phyloP scores from a whole-genome alignment of 2,329 filamentous ascomycete genomes.

The Sphaerulina vaccinii region DNA sequence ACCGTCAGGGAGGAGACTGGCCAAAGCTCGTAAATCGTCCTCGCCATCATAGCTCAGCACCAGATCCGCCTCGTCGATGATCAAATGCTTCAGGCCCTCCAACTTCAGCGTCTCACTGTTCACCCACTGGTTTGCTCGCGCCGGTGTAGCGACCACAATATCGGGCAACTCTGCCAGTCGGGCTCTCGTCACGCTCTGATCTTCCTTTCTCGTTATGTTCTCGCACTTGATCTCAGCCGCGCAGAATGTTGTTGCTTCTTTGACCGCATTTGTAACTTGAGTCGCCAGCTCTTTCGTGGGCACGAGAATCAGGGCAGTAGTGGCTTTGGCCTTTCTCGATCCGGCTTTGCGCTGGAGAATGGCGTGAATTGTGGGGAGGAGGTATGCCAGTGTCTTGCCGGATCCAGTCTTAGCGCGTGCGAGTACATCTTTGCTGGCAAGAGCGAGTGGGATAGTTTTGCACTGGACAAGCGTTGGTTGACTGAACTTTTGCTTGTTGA shows the following conservation, averaged over 20 bases:
- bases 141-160: slow-evolving; percentile 85
- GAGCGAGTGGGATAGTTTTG: slow-evolving; percentile 80
- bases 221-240: slow-evolving; percentile 77
- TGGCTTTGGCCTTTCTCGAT: slow-evolving; percentile 49
- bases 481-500: slow-evolving; percentile 79
- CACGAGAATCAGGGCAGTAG: slow-evolving; percentile 81
- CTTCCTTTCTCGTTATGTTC: slow-evolving; percentile 87
- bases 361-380: slow-evolving; percentile 81
- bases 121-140: slow-evolving; percentile 76
- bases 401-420: slow-evolving; percentile 93
- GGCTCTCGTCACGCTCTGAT: slow-evolving; percentile 82
- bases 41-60: slow-evolving; percentile 93
- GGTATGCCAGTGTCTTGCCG: slow-evolving; percentile 95
- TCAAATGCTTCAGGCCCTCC: slow-evolving; percentile 69
- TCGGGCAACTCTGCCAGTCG: slow-evolving; percentile 84
- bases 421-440: slow-evolving; percentile 85
- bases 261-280: slow-evolving; percentile 78
- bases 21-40: slow-evolving; percentile 78
- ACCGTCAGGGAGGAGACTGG: slow-evolving; percentile 75
- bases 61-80: slow-evolving; percentile 92
- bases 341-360: slow-evolving; percentile 75
- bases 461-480: slow-evolving; percentile 86
- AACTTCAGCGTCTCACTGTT: slow-evolving; percentile 70
- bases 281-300: slow-evolving; percentile 92
- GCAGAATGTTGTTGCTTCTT: slow-evolving; percentile 77